A percentile compares a stretch with the other conserved stretches of the same genome.
phyloP scores from a whole-genome alignment of 805 yeast genomes.

The Wickerhamiella sergipiensis region DNA sequence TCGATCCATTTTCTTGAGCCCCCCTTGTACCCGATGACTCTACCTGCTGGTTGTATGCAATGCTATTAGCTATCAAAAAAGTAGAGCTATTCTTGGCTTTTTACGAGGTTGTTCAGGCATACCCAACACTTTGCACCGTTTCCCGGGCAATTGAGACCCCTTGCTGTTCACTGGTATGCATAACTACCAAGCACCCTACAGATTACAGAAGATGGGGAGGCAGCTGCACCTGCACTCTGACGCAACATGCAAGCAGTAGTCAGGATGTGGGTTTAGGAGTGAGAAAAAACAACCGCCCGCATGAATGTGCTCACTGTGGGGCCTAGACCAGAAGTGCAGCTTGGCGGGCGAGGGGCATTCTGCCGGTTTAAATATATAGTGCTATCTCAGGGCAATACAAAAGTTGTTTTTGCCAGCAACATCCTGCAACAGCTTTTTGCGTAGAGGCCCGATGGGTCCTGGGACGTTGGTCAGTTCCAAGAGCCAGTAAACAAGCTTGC shows the following conservation, averaged over 20 bases:
- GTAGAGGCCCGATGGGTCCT: not conserved
- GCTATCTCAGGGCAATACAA: constrained; percentile 30
- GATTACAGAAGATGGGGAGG: not conserved
- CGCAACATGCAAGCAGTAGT: not conserved
- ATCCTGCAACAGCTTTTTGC: constrained; percentile 31
- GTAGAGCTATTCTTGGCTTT: no score
- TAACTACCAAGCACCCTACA: no score
- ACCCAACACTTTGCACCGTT: not conserved
- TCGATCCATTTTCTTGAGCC: no score
- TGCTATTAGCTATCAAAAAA: no score
- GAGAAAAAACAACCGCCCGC: not conserved
- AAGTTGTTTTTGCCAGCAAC: constrained; percentile 62
- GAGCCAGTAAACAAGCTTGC: constrained; percentile 63
- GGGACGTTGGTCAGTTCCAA: constrained; percentile 20
- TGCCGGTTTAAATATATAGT: not conserved
- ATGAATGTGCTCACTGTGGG: not conserved
- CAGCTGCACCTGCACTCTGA: not conserved
- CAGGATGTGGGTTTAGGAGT: not conserved
- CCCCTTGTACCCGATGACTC: no score
- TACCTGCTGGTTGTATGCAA: no score
- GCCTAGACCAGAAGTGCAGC: not conserved
- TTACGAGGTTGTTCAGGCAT: no score
- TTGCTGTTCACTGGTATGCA: not conserved
- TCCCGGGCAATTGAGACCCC: not conserved
- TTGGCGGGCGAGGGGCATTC: not conserved